A percentile compares a stretch with the other conserved stretches of the same genome.
Conservation (phyloP, 2,329 filamentous ascomycete genomes). For the Exophiala sp. region DNA sequence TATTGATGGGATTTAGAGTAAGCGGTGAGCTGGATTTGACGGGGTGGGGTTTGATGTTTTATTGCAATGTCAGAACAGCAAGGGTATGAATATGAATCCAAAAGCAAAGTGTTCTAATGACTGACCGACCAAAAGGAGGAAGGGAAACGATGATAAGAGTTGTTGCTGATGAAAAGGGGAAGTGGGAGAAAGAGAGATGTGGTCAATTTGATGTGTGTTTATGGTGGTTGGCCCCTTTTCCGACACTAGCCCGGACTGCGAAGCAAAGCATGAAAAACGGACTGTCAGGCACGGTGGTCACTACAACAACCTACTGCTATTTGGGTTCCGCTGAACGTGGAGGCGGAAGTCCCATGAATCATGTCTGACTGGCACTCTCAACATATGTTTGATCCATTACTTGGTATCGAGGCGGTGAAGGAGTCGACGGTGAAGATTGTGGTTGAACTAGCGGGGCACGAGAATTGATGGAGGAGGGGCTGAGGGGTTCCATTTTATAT, state of each 20-base stretch:
- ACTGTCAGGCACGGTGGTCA: constrained; percentile 1
- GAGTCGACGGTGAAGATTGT: no score
- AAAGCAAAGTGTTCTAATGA: neutral
- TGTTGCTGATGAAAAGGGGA: neutral
- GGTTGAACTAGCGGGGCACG: no score
- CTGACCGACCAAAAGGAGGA: neutral
- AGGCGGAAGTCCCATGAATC: no score
- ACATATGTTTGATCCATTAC: no score
- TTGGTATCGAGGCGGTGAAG: no score
- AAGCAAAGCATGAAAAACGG: constrained; percentile 5
- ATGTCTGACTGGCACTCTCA: no score
- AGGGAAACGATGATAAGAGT: neutral
- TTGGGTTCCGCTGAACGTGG: no score
- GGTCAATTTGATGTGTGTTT: neutral
- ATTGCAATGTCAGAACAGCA: neutral
- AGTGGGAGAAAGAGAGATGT: neutral
- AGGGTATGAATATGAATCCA: no score
- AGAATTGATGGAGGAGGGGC: no score
- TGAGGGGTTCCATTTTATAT: no score
- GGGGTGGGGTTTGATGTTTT: neutral
- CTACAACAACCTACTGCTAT: neutral
- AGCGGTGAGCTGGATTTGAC: neutral
- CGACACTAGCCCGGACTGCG: constrained; percentile 20
- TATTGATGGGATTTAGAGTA: neutral
- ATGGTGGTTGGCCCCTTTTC: constrained; percentile 3